Evolutionary conservation across 2,329 filamentous ascomycete genomes (phyloP).

Genomic region (Aulographum hederae): DNA sequence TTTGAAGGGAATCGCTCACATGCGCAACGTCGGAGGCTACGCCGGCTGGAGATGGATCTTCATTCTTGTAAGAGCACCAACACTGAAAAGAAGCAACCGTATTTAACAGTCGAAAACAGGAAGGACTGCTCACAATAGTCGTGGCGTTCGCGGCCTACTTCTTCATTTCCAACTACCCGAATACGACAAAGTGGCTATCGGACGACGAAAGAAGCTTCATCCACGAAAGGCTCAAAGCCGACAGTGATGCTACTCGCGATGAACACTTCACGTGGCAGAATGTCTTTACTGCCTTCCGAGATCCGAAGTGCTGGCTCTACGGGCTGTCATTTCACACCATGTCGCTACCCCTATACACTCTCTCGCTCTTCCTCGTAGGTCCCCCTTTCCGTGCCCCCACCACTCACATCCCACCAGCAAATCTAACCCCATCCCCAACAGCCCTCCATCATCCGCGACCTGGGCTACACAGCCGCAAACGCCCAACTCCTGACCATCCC

Average conservation of each 20-base stretch:
- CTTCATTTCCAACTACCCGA: conserved; percentile 48
- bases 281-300: conserved; percentile 4
- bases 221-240: conserved; percentile 32
- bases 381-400: background rate
- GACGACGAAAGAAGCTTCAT: conserved; percentile 36
- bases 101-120: conserved; percentile 5
- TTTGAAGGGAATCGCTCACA: background rate
- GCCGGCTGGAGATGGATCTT: conserved; percentile 22
- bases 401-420: conserved; percentile 17
- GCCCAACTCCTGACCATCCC: conserved; percentile 28
- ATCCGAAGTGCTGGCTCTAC: conserved; percentile 4
- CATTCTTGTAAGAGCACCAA: conserved; percentile 11
- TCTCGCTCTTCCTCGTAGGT: conserved; percentile 6
- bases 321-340: conserved; percentile 1
- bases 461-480: conserved; percentile 22
- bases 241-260: conserved; percentile 1
- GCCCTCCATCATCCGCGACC: conserved; percentile 22
- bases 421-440: conserved; percentile 16
- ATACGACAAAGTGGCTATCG: conserved; percentile 38
- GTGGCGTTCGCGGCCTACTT: conserved; percentile 23
- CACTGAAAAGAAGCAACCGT: conserved; percentile 5
- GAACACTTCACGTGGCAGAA: conserved; percentile 3
- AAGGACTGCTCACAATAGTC: conserved; percentile 16
- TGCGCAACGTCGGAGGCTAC: background rate
- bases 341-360: conserved; percentile 3